A percentile compares a stretch with the other conserved stretches of the same genome.
Evolutionary conservation across 768 basidiomycete species (phyloP).

Genomic region (Lentinula sp.): DNA sequence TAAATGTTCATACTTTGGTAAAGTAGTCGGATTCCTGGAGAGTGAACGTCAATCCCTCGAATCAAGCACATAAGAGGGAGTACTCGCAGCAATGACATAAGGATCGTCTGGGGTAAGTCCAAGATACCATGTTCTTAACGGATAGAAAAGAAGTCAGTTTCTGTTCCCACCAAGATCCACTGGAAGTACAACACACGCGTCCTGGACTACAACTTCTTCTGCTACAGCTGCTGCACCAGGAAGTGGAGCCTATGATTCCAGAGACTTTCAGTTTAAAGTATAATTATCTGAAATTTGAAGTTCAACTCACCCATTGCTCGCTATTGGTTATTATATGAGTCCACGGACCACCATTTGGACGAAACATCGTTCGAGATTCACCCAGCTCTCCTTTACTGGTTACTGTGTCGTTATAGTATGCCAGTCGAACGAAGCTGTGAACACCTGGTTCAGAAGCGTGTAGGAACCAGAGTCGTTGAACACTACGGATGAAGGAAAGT

Average conservation of each 20-base stretch:
- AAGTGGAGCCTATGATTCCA: constrained; percentile 13
- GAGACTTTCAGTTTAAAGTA: neutral
- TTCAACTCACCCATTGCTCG: constrained; percentile 17
- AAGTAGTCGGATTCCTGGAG: constrained; percentile 20
- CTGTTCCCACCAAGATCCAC: neutral
- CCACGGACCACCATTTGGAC: constrained; percentile 19
- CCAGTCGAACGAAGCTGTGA: constrained; percentile 19
- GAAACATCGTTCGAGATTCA: constrained; percentile 23
- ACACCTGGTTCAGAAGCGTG: constrained; percentile 19
- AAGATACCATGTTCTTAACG: constrained; percentile 19
- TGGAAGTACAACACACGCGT: constrained; percentile 12
- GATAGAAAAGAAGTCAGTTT: neutral
- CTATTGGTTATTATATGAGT: constrained; percentile 19
- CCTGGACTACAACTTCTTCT: constrained; percentile 15
- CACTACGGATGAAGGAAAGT: neutral
- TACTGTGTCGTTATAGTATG: constrained; percentile 15
- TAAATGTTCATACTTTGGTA: constrained; percentile 12
- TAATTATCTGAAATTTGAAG: neutral
- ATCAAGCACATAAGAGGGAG: neutral
- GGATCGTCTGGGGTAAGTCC: constrained; percentile 16
- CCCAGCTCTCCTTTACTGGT: constrained; percentile 15
- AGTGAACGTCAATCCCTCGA: neutral
- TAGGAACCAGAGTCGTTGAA: constrained; percentile 22
- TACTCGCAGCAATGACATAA: constrained; percentile 15
- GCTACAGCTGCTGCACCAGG: constrained; percentile 14